These are phyloP conservation scores for Suillus hirtellus DNA, from an alignment of 768 basidiomycete species.

Conservation along the genomic window DNA sequence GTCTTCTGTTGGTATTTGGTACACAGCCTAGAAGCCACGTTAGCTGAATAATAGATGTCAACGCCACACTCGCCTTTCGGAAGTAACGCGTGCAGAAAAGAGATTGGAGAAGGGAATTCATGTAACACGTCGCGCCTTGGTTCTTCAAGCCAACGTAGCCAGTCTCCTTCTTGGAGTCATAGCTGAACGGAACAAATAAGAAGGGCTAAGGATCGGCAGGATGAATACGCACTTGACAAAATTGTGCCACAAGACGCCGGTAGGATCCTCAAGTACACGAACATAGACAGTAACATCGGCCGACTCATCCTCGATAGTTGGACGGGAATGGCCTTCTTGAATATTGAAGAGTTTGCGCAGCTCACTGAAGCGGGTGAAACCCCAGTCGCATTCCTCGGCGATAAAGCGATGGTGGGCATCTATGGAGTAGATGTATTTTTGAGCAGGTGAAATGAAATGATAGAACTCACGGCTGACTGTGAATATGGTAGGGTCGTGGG, in stretches of 20 bases:
- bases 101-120: conserved; percentile 98
- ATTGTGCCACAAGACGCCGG: conserved; percentile 99
- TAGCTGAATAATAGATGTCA: conserved; percentile 16
- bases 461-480: conserved; percentile 84
- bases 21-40: conserved; percentile 73
- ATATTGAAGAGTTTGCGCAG: conserved; percentile 86
- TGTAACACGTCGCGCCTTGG: conserved; percentile 99
- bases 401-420: conserved; percentile 99
- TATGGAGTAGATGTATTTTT: conserved; percentile 32
- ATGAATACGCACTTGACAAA: conserved; percentile 85
- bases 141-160: conserved; percentile 98
- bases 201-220: conserved; percentile 7
- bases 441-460: not conserved
- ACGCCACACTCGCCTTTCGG: conserved; percentile 65
- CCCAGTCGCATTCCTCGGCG: conserved; percentile 99
- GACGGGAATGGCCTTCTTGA: conserved; percentile 79
- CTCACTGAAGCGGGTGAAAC: conserved; percentile 98
- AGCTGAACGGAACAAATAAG: conserved; percentile 50
- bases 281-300: conserved; percentile 97
- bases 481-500: conserved; percentile 90
- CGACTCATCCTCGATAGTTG: conserved; percentile 95
- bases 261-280: conserved; percentile 95
- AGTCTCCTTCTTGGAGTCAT: conserved; percentile 99
- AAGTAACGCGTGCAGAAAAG: conserved; percentile 94
- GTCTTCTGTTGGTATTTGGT: conserved; percentile 98